Conservation (phyloP, 352 stramenopile genomes). For the Globisporangium radiosum region DNA sequence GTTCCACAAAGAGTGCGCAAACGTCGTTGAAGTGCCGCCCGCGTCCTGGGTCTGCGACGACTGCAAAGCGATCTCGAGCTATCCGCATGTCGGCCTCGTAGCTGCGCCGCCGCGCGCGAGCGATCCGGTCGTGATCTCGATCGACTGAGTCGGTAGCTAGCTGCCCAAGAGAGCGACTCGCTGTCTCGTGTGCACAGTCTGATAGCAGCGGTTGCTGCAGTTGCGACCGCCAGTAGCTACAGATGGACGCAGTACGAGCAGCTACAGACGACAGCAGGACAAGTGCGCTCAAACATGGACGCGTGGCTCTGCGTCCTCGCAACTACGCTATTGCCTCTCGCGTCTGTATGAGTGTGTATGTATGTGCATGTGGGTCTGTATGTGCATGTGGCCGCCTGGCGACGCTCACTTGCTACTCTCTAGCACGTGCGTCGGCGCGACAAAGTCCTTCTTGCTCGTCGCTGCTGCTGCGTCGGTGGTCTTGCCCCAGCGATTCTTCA, state of each 20-base stretch:
- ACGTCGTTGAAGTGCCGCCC: conserved; percentile 67
- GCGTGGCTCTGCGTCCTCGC: too few species aligned
- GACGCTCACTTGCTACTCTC: neutral
- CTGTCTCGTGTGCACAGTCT: too few species aligned
- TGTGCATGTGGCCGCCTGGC: neutral
- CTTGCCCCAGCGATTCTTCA: conserved; percentile 76
- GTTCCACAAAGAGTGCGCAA: conserved; percentile 81
- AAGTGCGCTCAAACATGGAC: too few species aligned
- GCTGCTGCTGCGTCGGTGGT: conserved; percentile 16
- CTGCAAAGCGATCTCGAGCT: conserved; percentile 65
- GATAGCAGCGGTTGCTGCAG: too few species aligned
- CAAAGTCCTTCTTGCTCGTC: conserved; percentile 21
- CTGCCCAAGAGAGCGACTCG: too few species aligned
- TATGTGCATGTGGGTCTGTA: neutral
- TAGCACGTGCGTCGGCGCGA: conserved; percentile 4
- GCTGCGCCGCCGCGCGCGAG: conserved; percentile 5
- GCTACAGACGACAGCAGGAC: neutral
- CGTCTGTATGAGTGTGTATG: neutral
- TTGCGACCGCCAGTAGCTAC: too few species aligned
- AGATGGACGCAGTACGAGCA: neutral
- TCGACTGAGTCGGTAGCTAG: conserved; percentile 32
- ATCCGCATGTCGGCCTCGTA: conserved; percentile 47
- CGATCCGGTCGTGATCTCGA: conserved; percentile 59
- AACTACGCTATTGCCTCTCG: too few species aligned
- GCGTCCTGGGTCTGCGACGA: conserved; percentile 73